Percentiles rank a stretch among this genome's conserved stretches.
phyloP scores from a whole-genome alignment of 1,284 basidiomycete genomes.

The Naganishia sp. region DNA sequence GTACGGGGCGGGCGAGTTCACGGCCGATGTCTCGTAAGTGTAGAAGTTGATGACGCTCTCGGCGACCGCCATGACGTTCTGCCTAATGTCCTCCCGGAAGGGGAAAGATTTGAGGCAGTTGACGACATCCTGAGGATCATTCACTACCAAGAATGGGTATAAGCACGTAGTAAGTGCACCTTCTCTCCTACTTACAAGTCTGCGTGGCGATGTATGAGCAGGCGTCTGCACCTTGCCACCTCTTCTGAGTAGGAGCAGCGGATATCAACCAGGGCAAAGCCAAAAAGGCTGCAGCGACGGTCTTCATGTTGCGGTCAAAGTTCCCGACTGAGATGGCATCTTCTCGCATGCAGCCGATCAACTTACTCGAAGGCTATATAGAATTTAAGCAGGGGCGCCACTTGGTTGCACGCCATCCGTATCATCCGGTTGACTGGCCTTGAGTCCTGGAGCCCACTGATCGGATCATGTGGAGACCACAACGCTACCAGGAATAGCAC shows the following conservation, averaged over 20 bases:
- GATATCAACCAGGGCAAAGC: slow-evolving; percentile 9
- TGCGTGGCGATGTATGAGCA: slow-evolving; percentile 24
- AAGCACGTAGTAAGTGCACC: not conserved
- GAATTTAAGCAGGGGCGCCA: no score
- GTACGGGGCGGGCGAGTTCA: slow-evolving; percentile 63
- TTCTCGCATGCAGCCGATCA: not conserved
- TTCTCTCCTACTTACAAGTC: not conserved
- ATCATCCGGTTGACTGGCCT: not conserved
- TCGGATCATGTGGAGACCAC: not conserved
- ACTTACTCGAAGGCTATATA: not conserved
- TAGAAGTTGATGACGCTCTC: slow-evolving; percentile 62
- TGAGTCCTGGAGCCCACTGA: not conserved
- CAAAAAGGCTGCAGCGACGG: slow-evolving; percentile 1
- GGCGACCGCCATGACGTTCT: slow-evolving; percentile 57
- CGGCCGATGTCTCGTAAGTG: slow-evolving; percentile 66
- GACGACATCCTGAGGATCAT: slow-evolving; percentile 59
- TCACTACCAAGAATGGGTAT: not conserved
- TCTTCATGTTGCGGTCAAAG: not conserved
- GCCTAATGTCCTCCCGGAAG: slow-evolving; percentile 64
- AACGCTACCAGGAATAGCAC: not conserved
- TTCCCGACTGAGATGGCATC: not conserved
- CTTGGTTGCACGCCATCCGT: not conserved
- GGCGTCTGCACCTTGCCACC: slow-evolving; percentile 23
- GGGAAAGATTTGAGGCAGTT: slow-evolving; percentile 64
- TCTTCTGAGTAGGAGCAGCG: slow-evolving; percentile 12